These are phyloP conservation scores for Tylopilus cervinicoccineus DNA, from an alignment of 768 basidiomycete species.

Conservation along the genomic window DNA sequence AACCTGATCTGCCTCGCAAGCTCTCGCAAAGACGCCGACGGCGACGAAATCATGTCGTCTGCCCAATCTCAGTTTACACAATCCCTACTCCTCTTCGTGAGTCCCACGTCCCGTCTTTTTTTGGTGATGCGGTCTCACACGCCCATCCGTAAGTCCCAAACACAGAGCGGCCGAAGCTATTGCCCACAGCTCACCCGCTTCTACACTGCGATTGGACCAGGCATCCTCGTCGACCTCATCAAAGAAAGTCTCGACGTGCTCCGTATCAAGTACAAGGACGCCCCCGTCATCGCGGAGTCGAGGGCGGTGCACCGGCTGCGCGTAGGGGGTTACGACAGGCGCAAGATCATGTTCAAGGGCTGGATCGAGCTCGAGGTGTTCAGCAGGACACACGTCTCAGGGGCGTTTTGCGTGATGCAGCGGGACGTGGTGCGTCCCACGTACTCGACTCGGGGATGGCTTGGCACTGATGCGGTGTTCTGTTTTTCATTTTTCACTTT, in stretches of 20 bases:
- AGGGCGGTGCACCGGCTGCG: conserved; percentile 38
- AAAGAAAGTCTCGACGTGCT: conserved; percentile 47
- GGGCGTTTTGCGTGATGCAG: conserved; percentile 68
- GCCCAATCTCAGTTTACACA: conserved; percentile 75
- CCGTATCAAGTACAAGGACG: conserved; percentile 48
- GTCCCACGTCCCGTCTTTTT: conserved; percentile 19
- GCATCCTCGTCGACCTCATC: conserved; percentile 49
- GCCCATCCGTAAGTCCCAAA: conserved; percentile 83
- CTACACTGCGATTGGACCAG: conserved; percentile 59
- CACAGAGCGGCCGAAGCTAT: conserved; percentile 69
- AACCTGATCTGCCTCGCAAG: conserved; percentile 8
- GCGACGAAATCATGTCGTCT: conserved; percentile 57
- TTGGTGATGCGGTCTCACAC: background rate
- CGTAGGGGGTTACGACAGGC: conserved; percentile 65
- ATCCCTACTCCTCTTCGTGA: conserved; percentile 74
- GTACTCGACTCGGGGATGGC: background rate
- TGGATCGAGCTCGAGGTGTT: conserved; percentile 72
- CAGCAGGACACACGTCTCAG: conserved; percentile 40
- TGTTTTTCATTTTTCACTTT: background rate
- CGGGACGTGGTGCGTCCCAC: conserved; percentile 56
- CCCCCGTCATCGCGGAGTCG: conserved; percentile 21
- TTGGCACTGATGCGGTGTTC: background rate
- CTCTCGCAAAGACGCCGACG: conserved; percentile 44
- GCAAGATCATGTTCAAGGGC: conserved; percentile 66
- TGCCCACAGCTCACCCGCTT: conserved; percentile 78